A percentile compares a stretch with the other conserved stretches of the same genome.
Evolutionary conservation across 2,329 filamentous ascomycete species (phyloP).

Genomic region (Penicillium sp.): DNA sequence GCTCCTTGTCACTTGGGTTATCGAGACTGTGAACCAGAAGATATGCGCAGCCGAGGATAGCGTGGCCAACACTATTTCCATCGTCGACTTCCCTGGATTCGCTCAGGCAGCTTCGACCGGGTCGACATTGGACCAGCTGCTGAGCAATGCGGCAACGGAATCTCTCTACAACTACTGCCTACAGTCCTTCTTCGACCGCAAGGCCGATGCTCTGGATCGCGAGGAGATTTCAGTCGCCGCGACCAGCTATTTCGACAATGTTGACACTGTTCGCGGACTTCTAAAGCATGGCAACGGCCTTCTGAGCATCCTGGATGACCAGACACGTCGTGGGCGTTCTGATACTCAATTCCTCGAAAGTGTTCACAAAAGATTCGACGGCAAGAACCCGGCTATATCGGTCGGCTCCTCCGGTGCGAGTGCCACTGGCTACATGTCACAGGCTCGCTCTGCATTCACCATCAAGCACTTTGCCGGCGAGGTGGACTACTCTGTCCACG

Average conservation of each 20-base stretch:
- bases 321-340: constrained; percentile 80
- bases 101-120: constrained; percentile 75
- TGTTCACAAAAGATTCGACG: constrained; percentile 84
- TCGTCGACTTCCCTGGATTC: constrained; percentile 96
- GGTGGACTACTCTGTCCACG: constrained; percentile 84
- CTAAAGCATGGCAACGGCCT: constrained; percentile 90
- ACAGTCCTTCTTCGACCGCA: constrained; percentile 92
- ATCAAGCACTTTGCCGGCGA: constrained; percentile 95
- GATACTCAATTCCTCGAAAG: constrained; percentile 89
- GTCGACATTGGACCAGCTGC: constrained; percentile 81
- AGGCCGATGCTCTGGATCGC: constrained; percentile 85
- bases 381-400: constrained; percentile 84
- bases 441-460: constrained; percentile 72
- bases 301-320: constrained; percentile 90
- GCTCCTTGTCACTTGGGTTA: constrained; percentile 85
- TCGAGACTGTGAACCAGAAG: constrained; percentile 86
- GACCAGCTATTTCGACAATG: constrained; percentile 97
- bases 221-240: constrained; percentile 87
- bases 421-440: constrained; percentile 83
- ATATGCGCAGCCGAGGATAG: constrained; percentile 82
- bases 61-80: constrained; percentile 87
- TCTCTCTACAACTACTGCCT: constrained; percentile 87
- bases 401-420: constrained; percentile 71
- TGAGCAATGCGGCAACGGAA: constrained; percentile 92
- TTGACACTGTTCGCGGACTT: constrained; percentile 84